phyloP scores from a whole-genome alignment of 257 asterid genomes.

The Catharanthus roseus region DNA sequence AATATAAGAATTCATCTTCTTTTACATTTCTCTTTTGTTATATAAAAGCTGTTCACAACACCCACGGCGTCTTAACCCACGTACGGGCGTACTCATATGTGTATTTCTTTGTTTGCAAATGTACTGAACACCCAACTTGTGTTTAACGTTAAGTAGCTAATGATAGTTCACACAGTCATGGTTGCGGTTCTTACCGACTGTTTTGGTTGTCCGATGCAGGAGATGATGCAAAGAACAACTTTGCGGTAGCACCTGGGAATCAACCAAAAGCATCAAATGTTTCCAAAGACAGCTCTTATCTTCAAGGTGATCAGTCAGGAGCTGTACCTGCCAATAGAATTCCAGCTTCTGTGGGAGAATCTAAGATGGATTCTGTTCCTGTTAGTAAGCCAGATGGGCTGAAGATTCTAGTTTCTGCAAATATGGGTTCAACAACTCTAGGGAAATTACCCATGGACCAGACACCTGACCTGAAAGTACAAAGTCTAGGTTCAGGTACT shows the following conservation, averaged over 20 bases:
- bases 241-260: slow-evolving; percentile 20
- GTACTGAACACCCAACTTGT: not conserved
- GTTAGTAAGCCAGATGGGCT: slow-evolving; percentile 38
- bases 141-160: not conserved
- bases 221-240: slow-evolving; percentile 23
- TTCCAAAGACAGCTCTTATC: slow-evolving; percentile 19
- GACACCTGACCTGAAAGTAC: slow-evolving; percentile 23
- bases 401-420: slow-evolving; percentile 36
- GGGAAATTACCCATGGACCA: slow-evolving; percentile 24
- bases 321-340: slow-evolving; percentile 21
- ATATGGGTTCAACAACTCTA: slow-evolving; percentile 22
- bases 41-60: not conserved
- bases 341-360: slow-evolving; percentile 28
- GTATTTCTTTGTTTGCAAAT: not conserved
- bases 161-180: not conserved
- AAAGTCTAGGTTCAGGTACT: slow-evolving; percentile 36
- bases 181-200: not conserved
- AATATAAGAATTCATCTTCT: not conserved
- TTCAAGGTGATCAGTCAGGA: slow-evolving; percentile 18
- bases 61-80: not conserved
- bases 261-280: slow-evolving; percentile 23
- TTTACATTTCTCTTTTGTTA: not conserved
- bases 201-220: slow-evolving; percentile 14
- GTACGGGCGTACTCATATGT: not conserved
- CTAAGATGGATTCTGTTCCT: slow-evolving; percentile 21